Conservation (phyloP, 2,329 filamentous ascomycete genomes). For the Oidium heveae region DNA sequence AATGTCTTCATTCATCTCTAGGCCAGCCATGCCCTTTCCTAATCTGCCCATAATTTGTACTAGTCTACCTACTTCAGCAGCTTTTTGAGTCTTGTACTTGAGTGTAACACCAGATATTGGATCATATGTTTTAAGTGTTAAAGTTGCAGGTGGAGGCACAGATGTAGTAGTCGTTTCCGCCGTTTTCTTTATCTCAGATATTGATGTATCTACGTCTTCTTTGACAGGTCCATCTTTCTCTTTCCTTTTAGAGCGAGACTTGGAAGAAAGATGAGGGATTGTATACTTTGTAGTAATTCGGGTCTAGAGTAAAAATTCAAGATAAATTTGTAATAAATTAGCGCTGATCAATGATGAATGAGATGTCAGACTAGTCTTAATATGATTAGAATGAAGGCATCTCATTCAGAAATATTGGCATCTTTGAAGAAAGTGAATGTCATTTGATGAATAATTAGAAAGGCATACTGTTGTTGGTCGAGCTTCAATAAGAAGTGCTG, state of each 20-base stretch:
- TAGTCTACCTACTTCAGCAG: conserved; percentile 65
- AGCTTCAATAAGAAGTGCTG: conserved; percentile 60
- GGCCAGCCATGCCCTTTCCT: conserved; percentile 39
- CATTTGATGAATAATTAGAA: background rate
- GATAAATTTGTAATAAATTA: background rate
- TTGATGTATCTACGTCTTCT: background rate
- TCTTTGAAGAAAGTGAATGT: no score
- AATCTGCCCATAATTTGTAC: conserved; percentile 50
- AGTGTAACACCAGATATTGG: conserved; percentile 56
- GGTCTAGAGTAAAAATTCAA: conserved; percentile 27
- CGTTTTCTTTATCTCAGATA: conserved; percentile 5
- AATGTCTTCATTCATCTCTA: conserved; percentile 11
- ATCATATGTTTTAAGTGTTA: conserved; percentile 78
- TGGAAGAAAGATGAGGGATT: conserved; percentile 20
- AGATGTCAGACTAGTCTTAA: background rate
- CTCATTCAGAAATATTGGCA: background rate
- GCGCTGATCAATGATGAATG: background rate
- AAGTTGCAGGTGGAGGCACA: conserved; percentile 24
- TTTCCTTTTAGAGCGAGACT: background rate
- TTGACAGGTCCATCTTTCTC: background rate
- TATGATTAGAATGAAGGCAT: background rate
- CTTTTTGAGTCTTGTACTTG: conserved; percentile 81
- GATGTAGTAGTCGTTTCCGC: conserved; percentile 10
- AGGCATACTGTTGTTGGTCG: conserved; percentile 53
- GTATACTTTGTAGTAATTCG: conserved; percentile 84